These are phyloP conservation scores for Sclerotinia trifoliorum DNA, from an alignment of 2,329 filamentous ascomycete genomes.

Conservation along the genomic window DNA sequence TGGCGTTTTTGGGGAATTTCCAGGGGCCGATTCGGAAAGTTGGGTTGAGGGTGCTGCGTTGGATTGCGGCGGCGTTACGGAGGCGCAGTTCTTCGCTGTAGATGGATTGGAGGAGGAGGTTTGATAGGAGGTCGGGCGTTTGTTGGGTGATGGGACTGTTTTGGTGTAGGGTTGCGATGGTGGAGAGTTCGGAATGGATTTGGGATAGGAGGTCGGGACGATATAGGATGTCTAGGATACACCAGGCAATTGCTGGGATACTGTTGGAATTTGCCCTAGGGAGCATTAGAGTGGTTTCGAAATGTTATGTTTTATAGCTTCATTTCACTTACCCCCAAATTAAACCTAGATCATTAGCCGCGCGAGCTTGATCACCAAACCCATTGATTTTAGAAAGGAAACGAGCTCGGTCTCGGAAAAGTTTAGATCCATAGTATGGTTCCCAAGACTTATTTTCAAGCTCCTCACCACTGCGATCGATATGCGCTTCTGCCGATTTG, in stretches of 20 bases:
- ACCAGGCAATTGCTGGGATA: constrained; percentile 35
- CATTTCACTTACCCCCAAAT: constrained; percentile 31
- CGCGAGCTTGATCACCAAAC: constrained; percentile 23
- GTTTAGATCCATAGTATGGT: constrained; percentile 35
- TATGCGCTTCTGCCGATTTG: constrained; percentile 26
- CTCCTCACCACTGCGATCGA: constrained; percentile 26
- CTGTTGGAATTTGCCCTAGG: constrained; percentile 35
- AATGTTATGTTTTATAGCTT: neutral
- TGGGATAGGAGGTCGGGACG: constrained; percentile 29
- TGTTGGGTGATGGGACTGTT: neutral
- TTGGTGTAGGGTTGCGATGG: constrained; percentile 13
- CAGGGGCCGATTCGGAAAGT: constrained; percentile 37
- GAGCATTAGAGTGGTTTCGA: constrained; percentile 6
- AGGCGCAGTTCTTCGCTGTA: constrained; percentile 42
- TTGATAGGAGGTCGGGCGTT: constrained; percentile 28
- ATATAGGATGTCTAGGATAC: constrained; percentile 32
- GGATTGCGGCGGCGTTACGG: constrained; percentile 26
- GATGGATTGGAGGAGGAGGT: constrained; percentile 41
- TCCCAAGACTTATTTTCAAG: constrained; percentile 34
- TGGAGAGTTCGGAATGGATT: constrained; percentile 31
- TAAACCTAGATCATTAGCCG: constrained; percentile 31
- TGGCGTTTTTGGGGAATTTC: constrained; percentile 34
- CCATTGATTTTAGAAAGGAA: constrained; percentile 22
- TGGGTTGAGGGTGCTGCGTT: constrained; percentile 26
- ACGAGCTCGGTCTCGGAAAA: constrained; percentile 33